These are phyloP conservation scores for Solidago caesia DNA, from an alignment of 129 eudicot species.

Conservation along the genomic window DNA sequence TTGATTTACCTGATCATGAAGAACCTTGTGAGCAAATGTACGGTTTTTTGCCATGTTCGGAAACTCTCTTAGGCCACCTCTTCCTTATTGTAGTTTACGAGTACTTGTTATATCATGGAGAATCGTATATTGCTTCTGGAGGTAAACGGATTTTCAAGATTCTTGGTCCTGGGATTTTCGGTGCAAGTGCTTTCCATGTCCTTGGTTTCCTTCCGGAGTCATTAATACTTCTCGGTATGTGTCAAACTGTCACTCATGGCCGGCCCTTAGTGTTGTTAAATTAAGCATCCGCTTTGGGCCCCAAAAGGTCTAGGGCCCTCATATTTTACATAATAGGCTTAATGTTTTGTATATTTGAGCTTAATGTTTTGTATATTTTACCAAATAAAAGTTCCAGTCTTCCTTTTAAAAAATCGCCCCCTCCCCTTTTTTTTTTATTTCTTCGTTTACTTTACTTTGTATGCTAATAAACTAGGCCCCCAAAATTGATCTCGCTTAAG, in stretches of 20 bases:
- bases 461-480: too few relatives aligned
- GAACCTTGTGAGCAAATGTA: conserved; percentile 65
- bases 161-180: conserved; percentile 85
- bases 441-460: too few relatives aligned
- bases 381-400: too few relatives aligned
- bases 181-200: conserved; percentile 77
- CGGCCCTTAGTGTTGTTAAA: too few relatives aligned
- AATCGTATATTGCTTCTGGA: conserved; percentile 60
- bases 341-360: too few relatives aligned
- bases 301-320: too few relatives aligned
- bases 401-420: too few relatives aligned
- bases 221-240: conserved; percentile 64
- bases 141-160: conserved; percentile 70
- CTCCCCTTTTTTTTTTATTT: too few relatives aligned
- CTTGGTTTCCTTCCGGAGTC: conserved; percentile 77
- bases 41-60: conserved; percentile 79
- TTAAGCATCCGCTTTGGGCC: too few relatives aligned
- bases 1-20: conserved; percentile 18
- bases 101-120: conserved; percentile 64
- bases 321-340: too few relatives aligned
- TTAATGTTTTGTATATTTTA: too few relatives aligned
- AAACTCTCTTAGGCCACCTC: conserved; percentile 51
- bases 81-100: conserved; percentile 72
- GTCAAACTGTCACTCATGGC: background rate
- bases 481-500: too few relatives aligned